Evolutionary conservation across 2,329 filamentous ascomycete genomes (phyloP).

Genomic region (Exophiala sp.): DNA sequence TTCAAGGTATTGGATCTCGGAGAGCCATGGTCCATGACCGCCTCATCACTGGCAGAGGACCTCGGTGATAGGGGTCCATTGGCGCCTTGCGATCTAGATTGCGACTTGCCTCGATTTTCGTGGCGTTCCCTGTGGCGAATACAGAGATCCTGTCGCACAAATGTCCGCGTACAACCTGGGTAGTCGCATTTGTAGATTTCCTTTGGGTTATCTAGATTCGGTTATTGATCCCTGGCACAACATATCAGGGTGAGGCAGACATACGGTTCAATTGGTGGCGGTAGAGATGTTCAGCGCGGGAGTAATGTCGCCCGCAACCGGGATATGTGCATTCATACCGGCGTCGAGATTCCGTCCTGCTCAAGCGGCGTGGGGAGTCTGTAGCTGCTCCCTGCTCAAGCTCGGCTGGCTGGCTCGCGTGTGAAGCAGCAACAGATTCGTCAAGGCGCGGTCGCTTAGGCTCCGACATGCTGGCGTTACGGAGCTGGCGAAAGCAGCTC

Average conservation of each 20-base stretch:
- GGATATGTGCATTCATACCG: slow-evolving; percentile 72
- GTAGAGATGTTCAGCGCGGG: slow-evolving; percentile 90
- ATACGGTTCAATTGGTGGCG: slow-evolving; percentile 89
- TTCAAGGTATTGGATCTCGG: slow-evolving; percentile 6
- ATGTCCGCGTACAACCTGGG: slow-evolving; percentile 79
- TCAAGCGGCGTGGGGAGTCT: slow-evolving; percentile 6
- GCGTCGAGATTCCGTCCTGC: slow-evolving; percentile 13
- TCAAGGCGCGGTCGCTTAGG: slow-evolving; percentile 20
- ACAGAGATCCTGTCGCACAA: slow-evolving; percentile 87
- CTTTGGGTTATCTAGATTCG: slow-evolving; percentile 71
- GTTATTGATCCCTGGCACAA: not conserved
- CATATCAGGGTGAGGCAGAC: slow-evolving; percentile 32
- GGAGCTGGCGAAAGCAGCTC: not conserved
- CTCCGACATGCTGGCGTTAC: slow-evolving; percentile 13
- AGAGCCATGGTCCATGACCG: slow-evolving; percentile 8
- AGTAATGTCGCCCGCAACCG: slow-evolving; percentile 91
- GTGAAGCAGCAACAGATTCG: slow-evolving; percentile 1
- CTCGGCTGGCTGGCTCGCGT: slow-evolving; percentile 1
- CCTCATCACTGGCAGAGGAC: slow-evolving; percentile 18
- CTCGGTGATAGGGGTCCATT: slow-evolving; percentile 25
- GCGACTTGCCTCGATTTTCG: slow-evolving; percentile 50
- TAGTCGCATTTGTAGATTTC: slow-evolving; percentile 93
- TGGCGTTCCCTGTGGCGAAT: slow-evolving; percentile 76
- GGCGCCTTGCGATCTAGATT: slow-evolving; percentile 14
- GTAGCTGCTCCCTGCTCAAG: not conserved